These are phyloP conservation scores for Salix suchowensis DNA, from an alignment of 345 rosid species.

Conservation along the genomic window DNA sequence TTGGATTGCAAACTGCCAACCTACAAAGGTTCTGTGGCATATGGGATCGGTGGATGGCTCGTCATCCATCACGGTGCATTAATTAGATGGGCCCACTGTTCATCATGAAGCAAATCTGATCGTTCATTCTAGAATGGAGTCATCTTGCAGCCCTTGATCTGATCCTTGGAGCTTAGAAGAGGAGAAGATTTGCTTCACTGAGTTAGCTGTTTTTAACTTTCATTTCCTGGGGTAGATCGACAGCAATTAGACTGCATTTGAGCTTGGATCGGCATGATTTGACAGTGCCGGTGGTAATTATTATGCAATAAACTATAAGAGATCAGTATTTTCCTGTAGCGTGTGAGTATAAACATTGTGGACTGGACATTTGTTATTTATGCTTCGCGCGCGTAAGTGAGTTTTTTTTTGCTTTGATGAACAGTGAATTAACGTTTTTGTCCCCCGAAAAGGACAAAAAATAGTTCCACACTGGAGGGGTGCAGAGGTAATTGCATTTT, in stretches of 20 bases:
- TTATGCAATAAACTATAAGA: no score
- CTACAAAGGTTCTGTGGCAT: slow-evolving; percentile 1
- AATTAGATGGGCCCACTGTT: slow-evolving; percentile 1
- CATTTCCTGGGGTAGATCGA: neutral
- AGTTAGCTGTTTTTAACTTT: neutral
- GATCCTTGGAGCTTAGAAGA: neutral
- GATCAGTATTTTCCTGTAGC: no score
- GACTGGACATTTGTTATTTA: no score
- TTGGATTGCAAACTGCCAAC: neutral
- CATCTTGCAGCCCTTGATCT: neutral
- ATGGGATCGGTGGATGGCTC: slow-evolving; percentile 8
- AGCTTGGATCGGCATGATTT: neutral
- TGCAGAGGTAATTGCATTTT: no score
- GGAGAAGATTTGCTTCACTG: neutral
- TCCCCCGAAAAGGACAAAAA: no score
- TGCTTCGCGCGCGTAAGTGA: no score
- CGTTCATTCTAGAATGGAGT: neutral
- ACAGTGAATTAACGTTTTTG: no score
- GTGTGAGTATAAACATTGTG: no score
- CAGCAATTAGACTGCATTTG: neutral
- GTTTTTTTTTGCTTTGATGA: no score
- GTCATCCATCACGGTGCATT: slow-evolving; percentile 2
- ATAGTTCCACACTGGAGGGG: no score
- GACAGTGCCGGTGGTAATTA: neutral
- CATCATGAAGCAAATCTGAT: neutral